Evolutionary conservation across 2,329 filamentous ascomycete genomes (phyloP), one percentile per base, ranked within the genome.

Genomic region (Aspergillus fumigatus): DNA sequence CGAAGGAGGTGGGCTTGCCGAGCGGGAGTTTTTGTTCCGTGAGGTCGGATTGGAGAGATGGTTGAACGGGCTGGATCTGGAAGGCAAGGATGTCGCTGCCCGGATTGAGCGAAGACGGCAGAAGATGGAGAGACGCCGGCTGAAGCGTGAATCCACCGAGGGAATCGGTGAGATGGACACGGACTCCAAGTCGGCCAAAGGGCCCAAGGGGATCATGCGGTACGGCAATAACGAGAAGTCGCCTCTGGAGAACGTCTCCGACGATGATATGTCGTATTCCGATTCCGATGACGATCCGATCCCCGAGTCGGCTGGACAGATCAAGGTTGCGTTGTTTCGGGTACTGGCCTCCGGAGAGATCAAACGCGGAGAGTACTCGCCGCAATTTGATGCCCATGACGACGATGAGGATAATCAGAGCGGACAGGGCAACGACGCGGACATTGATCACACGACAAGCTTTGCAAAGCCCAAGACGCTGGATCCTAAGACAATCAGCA

Each of bases 401-500:
- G 93, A 96, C 61, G 92, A 96, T 60, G 92, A 96, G 55, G 87
- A 88, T 53, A 78, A 81, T 19, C 73, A 74, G 54, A 74, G 81
- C 17, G 74, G 70, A 35, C 77, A 79, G 27, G 81, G 79, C 6
- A 83, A 80, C 51, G 89, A 92, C 65, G 88, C 86, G 43, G 91
- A 96, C 68, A 84, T 97, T 55, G 94, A 97, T 75, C 94, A 99
- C 72, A 97, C 94, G 1, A 97, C 94, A 7, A 96, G 92, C 71
- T 97, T 97, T 74, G 93, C 93, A 9, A 96, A 97, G 77, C 93
- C 92, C 14, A 97, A 97, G 81, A 89, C 91, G 1, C 81, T 97
- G 53, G 95, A 97, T 76, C 93, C 93, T 0, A 97, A 97, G 77
- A 92, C 91, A 2, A 99, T 99, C 70, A 97, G 92, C 70, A 99